Conservation (phyloP, 202 grass and related monocot species). For the Sporobolus alterniflorus region DNA sequence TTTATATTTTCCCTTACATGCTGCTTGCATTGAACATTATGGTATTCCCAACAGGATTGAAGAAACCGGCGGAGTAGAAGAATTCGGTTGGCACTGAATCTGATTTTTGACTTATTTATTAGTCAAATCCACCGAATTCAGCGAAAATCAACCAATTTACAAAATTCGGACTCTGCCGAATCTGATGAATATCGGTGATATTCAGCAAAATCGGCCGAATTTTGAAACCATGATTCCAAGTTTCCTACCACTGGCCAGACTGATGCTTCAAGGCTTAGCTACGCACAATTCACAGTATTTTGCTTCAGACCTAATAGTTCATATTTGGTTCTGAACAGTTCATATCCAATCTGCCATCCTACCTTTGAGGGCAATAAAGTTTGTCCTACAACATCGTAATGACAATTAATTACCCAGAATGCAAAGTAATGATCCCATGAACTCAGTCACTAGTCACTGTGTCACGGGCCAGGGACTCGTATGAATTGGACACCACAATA, state of each 20-base stretch:
- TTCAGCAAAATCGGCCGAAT: too few relatives aligned
- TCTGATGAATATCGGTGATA: too few relatives aligned
- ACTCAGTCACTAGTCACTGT: neutral
- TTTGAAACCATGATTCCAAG: too few relatives aligned
- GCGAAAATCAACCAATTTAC: too few relatives aligned
- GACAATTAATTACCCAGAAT: neutral
- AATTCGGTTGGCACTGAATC: too few relatives aligned
- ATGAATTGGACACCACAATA: too few relatives aligned
- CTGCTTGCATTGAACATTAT: conserved; percentile 26
- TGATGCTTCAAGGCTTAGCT: conserved; percentile 2
- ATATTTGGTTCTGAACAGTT: neutral
- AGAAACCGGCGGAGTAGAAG: too few relatives aligned
- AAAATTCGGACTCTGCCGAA: too few relatives aligned
- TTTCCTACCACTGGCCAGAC: neutral
- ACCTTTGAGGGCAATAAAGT: neutral
- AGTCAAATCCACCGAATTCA: too few relatives aligned
- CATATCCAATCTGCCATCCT: neutral
- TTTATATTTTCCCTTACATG: conserved; percentile 19
- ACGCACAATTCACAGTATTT: neutral
- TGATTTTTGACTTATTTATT: too few relatives aligned
- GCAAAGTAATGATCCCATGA: too few relatives aligned
- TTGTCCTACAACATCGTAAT: neutral
- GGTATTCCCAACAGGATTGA: neutral
- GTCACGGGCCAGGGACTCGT: too few relatives aligned
- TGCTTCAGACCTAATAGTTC: neutral